These are phyloP conservation scores for Zopfia rhizophila DNA, from an alignment of 2,329 filamentous ascomycete species.

Conservation along the genomic window DNA sequence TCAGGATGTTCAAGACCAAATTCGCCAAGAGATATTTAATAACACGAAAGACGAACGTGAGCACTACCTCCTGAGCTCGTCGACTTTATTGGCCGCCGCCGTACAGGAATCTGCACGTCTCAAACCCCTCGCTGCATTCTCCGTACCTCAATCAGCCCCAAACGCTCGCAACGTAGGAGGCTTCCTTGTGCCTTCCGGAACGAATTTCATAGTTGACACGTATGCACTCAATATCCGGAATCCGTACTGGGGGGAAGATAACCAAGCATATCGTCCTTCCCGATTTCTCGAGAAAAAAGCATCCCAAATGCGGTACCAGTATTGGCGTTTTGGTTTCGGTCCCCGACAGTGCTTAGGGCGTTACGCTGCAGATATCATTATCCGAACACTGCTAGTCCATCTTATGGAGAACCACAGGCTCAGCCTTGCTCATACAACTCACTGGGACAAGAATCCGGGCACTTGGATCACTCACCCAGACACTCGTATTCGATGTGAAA, in stretches of 20 bases:
- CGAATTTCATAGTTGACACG: slow-evolving; percentile 57
- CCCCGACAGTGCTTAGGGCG: slow-evolving; percentile 57
- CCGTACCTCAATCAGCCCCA: slow-evolving; percentile 54
- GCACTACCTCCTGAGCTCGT: slow-evolving; percentile 36
- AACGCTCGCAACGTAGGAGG: slow-evolving; percentile 35
- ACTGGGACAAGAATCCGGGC: slow-evolving; percentile 7
- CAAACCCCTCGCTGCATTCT: slow-evolving; percentile 54
- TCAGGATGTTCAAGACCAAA: slow-evolving; percentile 39
- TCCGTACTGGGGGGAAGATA: slow-evolving; percentile 53
- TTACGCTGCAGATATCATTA: slow-evolving; percentile 48
- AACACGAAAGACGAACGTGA: slow-evolving; percentile 6
- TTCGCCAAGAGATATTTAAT: slow-evolving; percentile 39
- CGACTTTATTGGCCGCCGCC: slow-evolving; percentile 31
- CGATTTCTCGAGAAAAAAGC: slow-evolving; percentile 25
- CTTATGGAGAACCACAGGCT: slow-evolving; percentile 11
- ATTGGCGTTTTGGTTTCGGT: slow-evolving; percentile 60
- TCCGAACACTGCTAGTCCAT: slow-evolving; percentile 3
- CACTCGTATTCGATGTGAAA: slow-evolving; percentile 6
- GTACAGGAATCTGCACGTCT: slow-evolving; percentile 55
- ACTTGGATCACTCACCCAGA: slow-evolving; percentile 15
- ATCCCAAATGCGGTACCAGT: slow-evolving; percentile 47
- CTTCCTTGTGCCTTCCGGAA: slow-evolving; percentile 46
- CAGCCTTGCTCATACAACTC: not conserved
- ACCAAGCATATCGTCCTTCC: slow-evolving; percentile 45
- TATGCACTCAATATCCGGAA: slow-evolving; percentile 56